Conservation (phyloP, 2,329 filamentous ascomycete species). For the Thielaviopsis euricoi region DNA sequence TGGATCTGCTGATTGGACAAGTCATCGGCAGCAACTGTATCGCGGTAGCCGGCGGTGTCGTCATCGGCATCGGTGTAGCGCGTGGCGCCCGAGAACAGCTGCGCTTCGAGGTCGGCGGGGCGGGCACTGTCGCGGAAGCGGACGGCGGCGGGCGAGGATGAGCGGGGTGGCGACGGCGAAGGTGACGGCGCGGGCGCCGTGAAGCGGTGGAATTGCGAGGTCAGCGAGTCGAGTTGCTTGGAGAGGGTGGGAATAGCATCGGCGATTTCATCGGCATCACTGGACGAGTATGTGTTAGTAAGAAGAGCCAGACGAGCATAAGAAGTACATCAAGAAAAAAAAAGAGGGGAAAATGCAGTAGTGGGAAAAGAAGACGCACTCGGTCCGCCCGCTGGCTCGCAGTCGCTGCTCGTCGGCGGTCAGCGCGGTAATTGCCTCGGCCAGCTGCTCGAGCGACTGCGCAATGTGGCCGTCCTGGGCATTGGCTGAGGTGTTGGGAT, state of each 20-base stretch:
- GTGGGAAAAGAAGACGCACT: slow-evolving; percentile 25
- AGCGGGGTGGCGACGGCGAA: slow-evolving; percentile 39
- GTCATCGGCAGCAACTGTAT: slow-evolving; percentile 37
- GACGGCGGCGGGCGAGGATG: slow-evolving; percentile 40
- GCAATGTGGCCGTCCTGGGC: slow-evolving; percentile 81
- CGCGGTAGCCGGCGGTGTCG: slow-evolving; percentile 36
- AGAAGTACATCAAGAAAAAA: not conserved
- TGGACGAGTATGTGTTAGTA: too few relatives aligned
- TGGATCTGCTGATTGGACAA: slow-evolving; percentile 78
- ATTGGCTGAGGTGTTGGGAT: slow-evolving; percentile 60
- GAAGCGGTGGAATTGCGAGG: slow-evolving; percentile 62
- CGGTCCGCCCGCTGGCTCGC: slow-evolving; percentile 45
- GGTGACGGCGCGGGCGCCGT: slow-evolving; percentile 40
- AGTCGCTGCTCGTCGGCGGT: slow-evolving; percentile 47
- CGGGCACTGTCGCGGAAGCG: slow-evolving; percentile 57
- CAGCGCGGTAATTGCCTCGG: slow-evolving; percentile 58
- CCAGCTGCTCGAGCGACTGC: slow-evolving; percentile 71
- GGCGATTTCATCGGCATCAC: slow-evolving; percentile 32
- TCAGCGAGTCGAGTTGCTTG: slow-evolving; percentile 60
- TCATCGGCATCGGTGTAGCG: slow-evolving; percentile 52
- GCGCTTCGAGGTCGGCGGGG: slow-evolving; percentile 21
- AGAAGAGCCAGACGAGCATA: too few relatives aligned
- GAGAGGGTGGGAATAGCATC: slow-evolving; percentile 54
- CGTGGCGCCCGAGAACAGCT: slow-evolving; percentile 28
- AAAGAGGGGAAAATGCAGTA: not conserved